Evolutionary conservation across 1,139 yeast species (phyloP), one percentile per base, ranked within the genome.

Genomic region (Candida tropicalis): DNA sequence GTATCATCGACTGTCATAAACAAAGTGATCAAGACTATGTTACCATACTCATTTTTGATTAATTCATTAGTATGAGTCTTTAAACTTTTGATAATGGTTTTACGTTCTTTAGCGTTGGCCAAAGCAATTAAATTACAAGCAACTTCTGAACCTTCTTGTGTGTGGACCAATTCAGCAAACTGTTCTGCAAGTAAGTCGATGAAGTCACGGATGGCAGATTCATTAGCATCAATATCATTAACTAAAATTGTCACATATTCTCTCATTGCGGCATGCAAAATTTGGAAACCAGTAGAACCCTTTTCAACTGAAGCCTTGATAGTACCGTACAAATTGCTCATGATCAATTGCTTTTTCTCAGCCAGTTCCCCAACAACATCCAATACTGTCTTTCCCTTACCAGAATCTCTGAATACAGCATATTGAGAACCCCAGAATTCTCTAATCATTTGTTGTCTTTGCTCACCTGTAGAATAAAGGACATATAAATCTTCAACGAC

Each of bases 381-480:
- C 50, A 77, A 72, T 42, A 93, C 78, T 8, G 80, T 69, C 60
- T 81, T 76, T 15, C 77, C 79, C 51, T 79, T 74, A 41, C 87
- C 91, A 13, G 83, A 75, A 40, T 88, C 93, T 65, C 81, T 86
- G 70, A 93, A 91, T 12, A 89, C 83, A 23, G 97, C 97, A 60
- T 85, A 91, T 66, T 89, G 96, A n/a, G 96, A 80, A 43, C 98
- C 98, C 88, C 96, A 93, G 62, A 93, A 93, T 65, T 93, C 98
- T 63, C 95, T 82, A 52, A 93, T 81, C 84, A 93, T 90, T 66
- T 89, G 97, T 43, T 81, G 80, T 65, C 81, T 87, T 67, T 93
- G 98, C 49, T 84, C 88, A 35, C 85, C 78, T 23, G 90, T 82
- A 4, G 97, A 81, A 64, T 91, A 93, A 52, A 90, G 81, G 23